Evolutionary conservation across 2,329 filamentous ascomycete genomes (phyloP).

Genomic region (Microascus cirrosus): DNA sequence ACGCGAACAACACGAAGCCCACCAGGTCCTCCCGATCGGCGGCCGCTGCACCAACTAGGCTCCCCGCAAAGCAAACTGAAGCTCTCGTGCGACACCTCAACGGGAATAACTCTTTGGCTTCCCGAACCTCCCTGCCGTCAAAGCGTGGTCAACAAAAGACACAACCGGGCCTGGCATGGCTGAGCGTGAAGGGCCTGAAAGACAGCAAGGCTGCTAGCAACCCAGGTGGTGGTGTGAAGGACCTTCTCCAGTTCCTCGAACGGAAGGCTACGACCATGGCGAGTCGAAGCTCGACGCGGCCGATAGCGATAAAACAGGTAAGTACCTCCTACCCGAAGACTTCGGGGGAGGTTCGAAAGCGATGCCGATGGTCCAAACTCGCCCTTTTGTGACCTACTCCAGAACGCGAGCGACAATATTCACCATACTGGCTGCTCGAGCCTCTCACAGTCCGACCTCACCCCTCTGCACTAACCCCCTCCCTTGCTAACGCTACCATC

Average conservation of each 20-base stretch:
- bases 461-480: conserved; percentile 9
- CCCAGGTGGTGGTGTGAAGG: conserved; percentile 53
- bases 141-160: conserved; percentile 1
- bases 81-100: conserved; percentile 31
- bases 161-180: conserved; percentile 11
- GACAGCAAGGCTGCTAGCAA: conserved; percentile 58
- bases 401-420: conserved; percentile 23
- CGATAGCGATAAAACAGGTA: conserved; percentile 67
- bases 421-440: conserved; percentile 23
- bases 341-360: conserved; percentile 5
- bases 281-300: conserved; percentile 28
- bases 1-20: conserved; percentile 11
- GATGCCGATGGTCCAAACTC: conserved; percentile 5
- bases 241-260: conserved; percentile 58
- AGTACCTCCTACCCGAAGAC: conserved; percentile 26
- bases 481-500: conserved; percentile 55
- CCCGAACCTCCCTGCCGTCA: conserved; percentile 20
- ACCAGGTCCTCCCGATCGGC: conserved; percentile 12
- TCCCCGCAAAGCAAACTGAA: conserved; percentile 25
- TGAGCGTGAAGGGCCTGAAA: conserved; percentile 51
- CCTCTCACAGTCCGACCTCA: conserved; percentile 10
- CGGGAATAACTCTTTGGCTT: conserved; percentile 20
- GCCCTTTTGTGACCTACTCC: background rate
- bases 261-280: conserved; percentile 52
- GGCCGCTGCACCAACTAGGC: conserved; percentile 12